phyloP scores from a whole-genome alignment of 768 basidiomycete species.

The Pluteus cervinus region DNA sequence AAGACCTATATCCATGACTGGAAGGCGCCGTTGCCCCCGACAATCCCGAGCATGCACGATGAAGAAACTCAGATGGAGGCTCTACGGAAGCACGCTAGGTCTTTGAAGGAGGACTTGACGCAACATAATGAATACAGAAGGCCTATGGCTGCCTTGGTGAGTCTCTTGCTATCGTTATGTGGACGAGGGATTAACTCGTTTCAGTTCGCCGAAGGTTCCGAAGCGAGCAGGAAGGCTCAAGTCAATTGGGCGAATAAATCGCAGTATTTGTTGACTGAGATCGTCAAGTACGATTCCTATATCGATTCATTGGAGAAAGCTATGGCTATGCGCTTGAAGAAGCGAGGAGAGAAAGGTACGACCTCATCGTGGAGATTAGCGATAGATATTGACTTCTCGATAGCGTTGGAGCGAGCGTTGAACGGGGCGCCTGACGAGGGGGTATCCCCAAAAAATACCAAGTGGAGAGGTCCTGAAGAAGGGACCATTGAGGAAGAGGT shows the following conservation, averaged over 20 bases:
- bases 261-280: constrained; percentile 83
- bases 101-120: constrained; percentile 73
- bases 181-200: constrained; percentile 9
- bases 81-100: constrained; percentile 71
- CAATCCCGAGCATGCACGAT: constrained; percentile 78
- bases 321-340: constrained; percentile 81
- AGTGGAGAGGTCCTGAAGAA: constrained; percentile 25
- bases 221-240: constrained; percentile 67
- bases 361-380: constrained; percentile 1
- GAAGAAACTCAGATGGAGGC: constrained; percentile 93
- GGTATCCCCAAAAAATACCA: constrained; percentile 16
- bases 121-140: constrained; percentile 77
- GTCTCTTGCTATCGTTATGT: background rate
- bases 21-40: constrained; percentile 85
- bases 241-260: constrained; percentile 94
- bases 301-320: constrained; percentile 83
- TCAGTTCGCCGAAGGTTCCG: too few species aligned
- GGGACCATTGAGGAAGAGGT: constrained; percentile 28
- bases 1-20: constrained; percentile 84
- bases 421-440: constrained; percentile 25
- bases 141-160: constrained; percentile 78
- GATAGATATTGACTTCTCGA: constrained; percentile 3
- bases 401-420: constrained; percentile 29
- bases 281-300: constrained; percentile 94
- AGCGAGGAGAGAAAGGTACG: constrained; percentile 78